A percentile compares a stretch with the other conserved stretches of the same genome.
Evolutionary conservation across 192 early-diverging fungal species (phyloP).

Genomic region (Backusella sp.): DNA sequence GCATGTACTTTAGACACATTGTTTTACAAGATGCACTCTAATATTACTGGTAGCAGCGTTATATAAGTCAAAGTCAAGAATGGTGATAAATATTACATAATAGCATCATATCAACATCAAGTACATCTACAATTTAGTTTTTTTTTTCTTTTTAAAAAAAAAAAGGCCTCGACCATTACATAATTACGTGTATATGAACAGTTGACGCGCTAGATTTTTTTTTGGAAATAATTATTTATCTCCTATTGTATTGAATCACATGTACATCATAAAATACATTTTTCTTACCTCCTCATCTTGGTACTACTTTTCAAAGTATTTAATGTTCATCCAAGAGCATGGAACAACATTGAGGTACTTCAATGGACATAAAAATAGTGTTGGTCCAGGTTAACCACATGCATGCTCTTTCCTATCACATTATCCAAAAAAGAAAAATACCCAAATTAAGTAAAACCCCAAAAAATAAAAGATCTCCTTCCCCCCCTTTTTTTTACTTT

Average conservation of each 20-base stretch:
- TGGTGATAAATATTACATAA: not conserved
- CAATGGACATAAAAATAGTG: not conserved
- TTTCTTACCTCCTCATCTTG: not conserved
- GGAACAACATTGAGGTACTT: not conserved
- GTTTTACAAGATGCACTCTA: not conserved
- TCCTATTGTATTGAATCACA: not conserved
- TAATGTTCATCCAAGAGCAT: not conserved
- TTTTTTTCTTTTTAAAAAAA: not conserved
- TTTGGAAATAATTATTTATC: not conserved
- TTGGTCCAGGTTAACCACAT: not conserved
- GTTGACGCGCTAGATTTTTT: not conserved
- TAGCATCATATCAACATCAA: not conserved
- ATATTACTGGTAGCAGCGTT: not conserved
- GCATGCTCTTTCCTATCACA: not conserved
- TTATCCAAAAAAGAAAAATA: conserved; percentile 3
- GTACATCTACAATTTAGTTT: not conserved
- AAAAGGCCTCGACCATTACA: not conserved
- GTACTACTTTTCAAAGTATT: not conserved
- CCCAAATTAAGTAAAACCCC: not conserved
- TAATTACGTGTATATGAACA: not conserved
- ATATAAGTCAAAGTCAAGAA: too few relatives aligned
- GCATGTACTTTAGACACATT: not conserved
- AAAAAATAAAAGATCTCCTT: not conserved
- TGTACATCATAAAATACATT: not conserved
- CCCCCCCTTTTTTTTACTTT: not conserved